Conservation (phyloP, 345 rosid genomes). For the Kandelia obovata region DNA sequence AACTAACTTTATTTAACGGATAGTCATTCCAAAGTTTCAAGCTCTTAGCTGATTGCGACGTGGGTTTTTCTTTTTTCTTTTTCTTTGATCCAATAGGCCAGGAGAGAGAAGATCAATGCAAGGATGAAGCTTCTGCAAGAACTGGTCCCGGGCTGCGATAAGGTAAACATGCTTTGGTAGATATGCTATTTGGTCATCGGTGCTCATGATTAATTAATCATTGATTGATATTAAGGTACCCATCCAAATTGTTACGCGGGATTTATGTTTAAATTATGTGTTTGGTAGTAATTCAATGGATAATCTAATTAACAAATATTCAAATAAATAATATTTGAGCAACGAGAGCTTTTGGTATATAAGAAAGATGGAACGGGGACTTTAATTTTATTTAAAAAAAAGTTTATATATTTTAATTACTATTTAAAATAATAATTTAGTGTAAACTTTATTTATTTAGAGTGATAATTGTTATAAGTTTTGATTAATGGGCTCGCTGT, state of each 20-base stretch:
- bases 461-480: no score
- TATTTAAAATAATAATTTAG: no score
- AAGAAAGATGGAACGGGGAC: no score
- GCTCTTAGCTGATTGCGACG: background rate
- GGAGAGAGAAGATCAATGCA: slow-evolving; percentile 74
- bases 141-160: slow-evolving; percentile 79
- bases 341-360: no score
- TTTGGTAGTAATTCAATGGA: no score
- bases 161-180: slow-evolving; percentile 45
- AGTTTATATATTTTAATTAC: no score
- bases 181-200: background rate
- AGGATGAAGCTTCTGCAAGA: slow-evolving; percentile 74
- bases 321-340: no score
- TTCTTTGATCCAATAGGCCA: slow-evolving; percentile 36
- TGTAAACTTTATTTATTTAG: no score
- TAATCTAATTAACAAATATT: no score
- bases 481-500: slow-evolving; percentile 36
- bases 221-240: slow-evolving; percentile 18
- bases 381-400: no score
- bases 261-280: slow-evolving; percentile 30
- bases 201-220: slow-evolving; percentile 37
- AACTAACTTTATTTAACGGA: background rate
- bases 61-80: background rate
- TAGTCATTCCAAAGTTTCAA: slow-evolving; percentile 5
- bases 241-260: slow-evolving; percentile 10